Conservation (phyloP, 306 rosid genomes). For the Vigna mungo region DNA sequence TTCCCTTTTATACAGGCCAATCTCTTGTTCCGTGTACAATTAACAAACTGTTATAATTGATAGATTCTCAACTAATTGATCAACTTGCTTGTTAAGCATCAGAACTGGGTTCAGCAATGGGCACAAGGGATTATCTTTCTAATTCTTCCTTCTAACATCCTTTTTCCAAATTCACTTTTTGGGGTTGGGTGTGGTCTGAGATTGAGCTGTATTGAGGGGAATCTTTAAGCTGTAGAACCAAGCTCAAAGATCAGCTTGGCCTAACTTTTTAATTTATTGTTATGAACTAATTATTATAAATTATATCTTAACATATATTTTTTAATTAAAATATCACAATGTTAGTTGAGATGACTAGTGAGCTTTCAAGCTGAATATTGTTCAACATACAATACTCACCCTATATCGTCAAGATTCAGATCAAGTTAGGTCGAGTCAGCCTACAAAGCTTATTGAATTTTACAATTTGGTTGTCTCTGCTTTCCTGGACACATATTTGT, state of each 20-base stretch:
- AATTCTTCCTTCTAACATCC: background rate
- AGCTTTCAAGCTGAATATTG: conserved; percentile 29
- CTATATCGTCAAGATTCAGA: conserved; percentile 25
- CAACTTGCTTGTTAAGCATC: background rate
- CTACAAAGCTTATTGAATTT: conserved; percentile 17
- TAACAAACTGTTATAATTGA: background rate
- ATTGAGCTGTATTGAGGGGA: background rate
- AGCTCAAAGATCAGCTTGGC: background rate
- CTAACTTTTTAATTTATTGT: conserved; percentile 33
- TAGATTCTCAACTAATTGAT: background rate
- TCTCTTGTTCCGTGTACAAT: background rate
- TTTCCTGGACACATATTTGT: conserved; percentile 13
- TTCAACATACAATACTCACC: background rate
- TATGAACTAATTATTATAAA: conserved; percentile 4
- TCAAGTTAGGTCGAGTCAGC: conserved; percentile 8
- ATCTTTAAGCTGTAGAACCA: background rate
- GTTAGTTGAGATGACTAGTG: conserved; percentile 11
- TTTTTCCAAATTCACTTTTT: background rate
- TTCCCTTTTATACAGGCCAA: background rate
- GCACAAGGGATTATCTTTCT: background rate
- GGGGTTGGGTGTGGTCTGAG: background rate
- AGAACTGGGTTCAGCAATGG: background rate
- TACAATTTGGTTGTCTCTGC: conserved; percentile 29
- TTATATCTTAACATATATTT: background rate
- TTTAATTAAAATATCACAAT: background rate